Percentiles rank a stretch among this genome's conserved stretches.
phyloP scores from a whole-genome alignment of 2,329 filamentous ascomycete genomes.

The Cryphonectria parasitica region DNA sequence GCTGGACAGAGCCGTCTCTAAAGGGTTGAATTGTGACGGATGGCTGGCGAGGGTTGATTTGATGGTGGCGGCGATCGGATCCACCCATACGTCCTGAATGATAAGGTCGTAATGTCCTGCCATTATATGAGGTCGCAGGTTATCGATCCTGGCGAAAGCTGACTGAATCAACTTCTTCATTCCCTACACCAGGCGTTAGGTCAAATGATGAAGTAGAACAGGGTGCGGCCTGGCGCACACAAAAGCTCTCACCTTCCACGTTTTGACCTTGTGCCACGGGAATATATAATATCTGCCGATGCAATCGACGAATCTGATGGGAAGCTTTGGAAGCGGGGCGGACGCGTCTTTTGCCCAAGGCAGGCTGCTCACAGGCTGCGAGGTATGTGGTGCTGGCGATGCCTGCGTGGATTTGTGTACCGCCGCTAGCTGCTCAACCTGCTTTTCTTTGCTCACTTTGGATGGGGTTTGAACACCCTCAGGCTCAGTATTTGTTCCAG shows the following conservation, averaged over 20 bases:
- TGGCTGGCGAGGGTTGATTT: slow-evolving; percentile 26
- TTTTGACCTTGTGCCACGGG: slow-evolving; percentile 29
- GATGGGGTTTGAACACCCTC: background rate
- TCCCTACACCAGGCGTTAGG: slow-evolving; percentile 5
- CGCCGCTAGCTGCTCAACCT: background rate
- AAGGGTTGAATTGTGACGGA: background rate
- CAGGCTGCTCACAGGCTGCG: background rate
- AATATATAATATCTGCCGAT: slow-evolving; percentile 26
- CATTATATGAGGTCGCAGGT: slow-evolving; percentile 16
- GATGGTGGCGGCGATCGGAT: slow-evolving; percentile 20
- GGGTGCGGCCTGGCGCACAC: background rate
- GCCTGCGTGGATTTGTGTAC: background rate
- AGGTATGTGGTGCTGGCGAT: background rate
- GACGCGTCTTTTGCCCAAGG: slow-evolving; percentile 26
- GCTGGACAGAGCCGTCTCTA: slow-evolving; percentile 4
- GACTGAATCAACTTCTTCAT: slow-evolving; percentile 24
- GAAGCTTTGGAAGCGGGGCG: slow-evolving; percentile 27
- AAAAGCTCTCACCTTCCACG: slow-evolving; percentile 26
- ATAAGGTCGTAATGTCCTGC: slow-evolving; percentile 28
- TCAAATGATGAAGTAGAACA: background rate
- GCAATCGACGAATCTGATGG: slow-evolving; percentile 29
- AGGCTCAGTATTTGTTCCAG: background rate
- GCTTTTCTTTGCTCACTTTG: slow-evolving; percentile 8
- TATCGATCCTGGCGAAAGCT: slow-evolving; percentile 24
- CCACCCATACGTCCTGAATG: slow-evolving; percentile 13